Evolutionary conservation across 345 rosid genomes (phyloP).

Genomic region (Aegle marmelos): DNA sequence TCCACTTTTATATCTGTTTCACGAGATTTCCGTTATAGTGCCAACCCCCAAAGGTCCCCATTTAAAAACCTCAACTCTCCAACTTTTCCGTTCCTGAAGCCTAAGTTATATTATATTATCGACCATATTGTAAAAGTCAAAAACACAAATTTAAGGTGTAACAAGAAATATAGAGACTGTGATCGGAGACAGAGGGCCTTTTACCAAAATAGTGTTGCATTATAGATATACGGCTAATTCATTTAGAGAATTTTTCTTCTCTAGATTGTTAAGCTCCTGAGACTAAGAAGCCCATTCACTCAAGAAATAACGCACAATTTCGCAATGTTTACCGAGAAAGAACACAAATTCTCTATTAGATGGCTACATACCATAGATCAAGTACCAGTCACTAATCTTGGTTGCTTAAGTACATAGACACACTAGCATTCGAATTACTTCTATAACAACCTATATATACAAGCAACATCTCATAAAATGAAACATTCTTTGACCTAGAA

Average conservation of each 20-base stretch:
- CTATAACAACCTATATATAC: not conserved
- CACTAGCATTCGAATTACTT: not conserved
- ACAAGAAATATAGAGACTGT: too few relatives aligned
- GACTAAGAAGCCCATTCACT: not conserved
- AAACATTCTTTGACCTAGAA: too few relatives aligned
- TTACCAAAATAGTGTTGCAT: too few relatives aligned
- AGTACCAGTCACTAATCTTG: not conserved
- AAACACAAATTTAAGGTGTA: too few relatives aligned
- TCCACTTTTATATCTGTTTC: not conserved
- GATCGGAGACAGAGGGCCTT: too few relatives aligned
- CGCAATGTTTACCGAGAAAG: not conserved
- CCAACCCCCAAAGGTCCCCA: not conserved
- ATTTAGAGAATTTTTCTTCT: not conserved
- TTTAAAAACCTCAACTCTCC: not conserved
- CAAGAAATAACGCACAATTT: not conserved
- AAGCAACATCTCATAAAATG: not conserved
- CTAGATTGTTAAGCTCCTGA: not conserved
- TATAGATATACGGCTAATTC: too few relatives aligned
- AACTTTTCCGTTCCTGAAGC: too few relatives aligned
- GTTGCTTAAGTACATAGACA: not conserved
- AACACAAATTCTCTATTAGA: not conserved
- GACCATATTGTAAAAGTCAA: too few relatives aligned
- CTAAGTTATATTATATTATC: too few relatives aligned
- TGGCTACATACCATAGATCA: not conserved
- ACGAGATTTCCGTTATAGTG: not conserved